Evolutionary conservation across 345 rosid genomes (phyloP).

Genomic region (Punica granatum): DNA sequence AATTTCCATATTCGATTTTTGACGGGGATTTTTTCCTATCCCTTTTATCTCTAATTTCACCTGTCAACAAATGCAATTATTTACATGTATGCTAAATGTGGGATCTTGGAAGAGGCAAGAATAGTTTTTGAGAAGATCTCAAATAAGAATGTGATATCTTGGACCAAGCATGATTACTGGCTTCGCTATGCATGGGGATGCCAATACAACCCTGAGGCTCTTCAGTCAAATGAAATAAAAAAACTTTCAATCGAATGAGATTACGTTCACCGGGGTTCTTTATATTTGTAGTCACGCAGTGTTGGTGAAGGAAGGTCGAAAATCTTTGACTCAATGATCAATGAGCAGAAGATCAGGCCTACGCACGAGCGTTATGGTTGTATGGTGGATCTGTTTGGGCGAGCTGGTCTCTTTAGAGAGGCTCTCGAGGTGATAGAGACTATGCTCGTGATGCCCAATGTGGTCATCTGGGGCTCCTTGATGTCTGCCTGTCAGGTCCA

Average conservation of each 20-base stretch:
- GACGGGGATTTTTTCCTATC: too few relatives aligned
- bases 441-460: conserved; percentile 49
- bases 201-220: conserved; percentile 24
- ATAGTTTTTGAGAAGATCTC: conserved; percentile 26
- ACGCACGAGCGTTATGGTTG: conserved; percentile 52
- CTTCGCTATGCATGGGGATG: conserved; percentile 51
- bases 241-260: conserved; percentile 33
- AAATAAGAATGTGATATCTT: conserved; percentile 21
- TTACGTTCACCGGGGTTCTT: conserved; percentile 48
- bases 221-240: conserved; percentile 37
- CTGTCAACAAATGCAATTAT: conserved; percentile 39
- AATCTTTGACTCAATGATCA: conserved; percentile 34
- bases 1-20: too few relatives aligned
- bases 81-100: conserved; percentile 59
- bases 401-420: conserved; percentile 43
- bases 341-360: conserved; percentile 25
- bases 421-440: conserved; percentile 33
- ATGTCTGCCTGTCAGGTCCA: conserved; percentile 41
- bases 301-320: conserved; percentile 37
- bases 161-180: conserved; percentile 54
- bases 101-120: conserved; percentile 35
- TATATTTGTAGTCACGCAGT: conserved; percentile 56
- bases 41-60: too few relatives aligned
- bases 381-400: conserved; percentile 59
- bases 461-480: conserved; percentile 37